Conservation (phyloP, 352 stramenopile genomes). For the Hyaloperonospora arabidopsidis region DNA sequence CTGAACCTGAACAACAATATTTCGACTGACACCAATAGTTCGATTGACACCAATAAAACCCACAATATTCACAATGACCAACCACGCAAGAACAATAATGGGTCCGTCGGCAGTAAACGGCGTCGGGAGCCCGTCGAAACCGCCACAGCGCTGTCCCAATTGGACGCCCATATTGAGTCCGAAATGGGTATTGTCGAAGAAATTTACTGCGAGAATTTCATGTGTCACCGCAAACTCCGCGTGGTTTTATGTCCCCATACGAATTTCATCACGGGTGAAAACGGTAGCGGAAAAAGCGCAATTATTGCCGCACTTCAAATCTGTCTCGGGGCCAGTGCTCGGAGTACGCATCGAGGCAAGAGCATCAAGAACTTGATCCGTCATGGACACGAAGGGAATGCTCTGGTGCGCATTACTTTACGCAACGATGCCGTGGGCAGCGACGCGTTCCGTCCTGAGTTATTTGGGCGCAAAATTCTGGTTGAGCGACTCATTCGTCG, state of each 20-base stretch:
- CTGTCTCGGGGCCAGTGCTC: constrained; percentile 90
- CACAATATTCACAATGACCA: too few relatives aligned
- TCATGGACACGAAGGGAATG: constrained; percentile 79
- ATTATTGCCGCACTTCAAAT: constrained; percentile 97
- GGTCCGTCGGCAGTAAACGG: constrained; percentile 13
- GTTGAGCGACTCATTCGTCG: constrained; percentile 88
- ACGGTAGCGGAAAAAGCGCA: constrained; percentile 93
- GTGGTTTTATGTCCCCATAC: constrained; percentile 79
- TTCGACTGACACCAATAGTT: too few relatives aligned
- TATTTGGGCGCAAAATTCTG: constrained; percentile 90
- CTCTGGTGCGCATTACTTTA: constrained; percentile 90
- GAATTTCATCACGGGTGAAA: constrained; percentile 89
- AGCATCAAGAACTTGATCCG: constrained; percentile 95
- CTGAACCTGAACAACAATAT: constrained; percentile 5
- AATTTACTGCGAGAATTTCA: constrained; percentile 97
- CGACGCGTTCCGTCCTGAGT: constrained; percentile 86
- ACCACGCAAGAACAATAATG: too few relatives aligned
- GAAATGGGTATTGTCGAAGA: constrained; percentile 92
- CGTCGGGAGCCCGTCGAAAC: constrained; percentile 1
- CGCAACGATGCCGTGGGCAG: constrained; percentile 82
- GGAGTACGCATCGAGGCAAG: constrained; percentile 89
- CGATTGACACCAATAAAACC: too few relatives aligned
- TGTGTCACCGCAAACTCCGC: constrained; percentile 93
- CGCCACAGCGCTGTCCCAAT: constrained; percentile 1
- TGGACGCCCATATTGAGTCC: constrained; percentile 22